Percentiles rank a stretch among this genome's conserved stretches.
Conservation (phyloP, 306 rosid species). For the Mimosa pudica region DNA sequence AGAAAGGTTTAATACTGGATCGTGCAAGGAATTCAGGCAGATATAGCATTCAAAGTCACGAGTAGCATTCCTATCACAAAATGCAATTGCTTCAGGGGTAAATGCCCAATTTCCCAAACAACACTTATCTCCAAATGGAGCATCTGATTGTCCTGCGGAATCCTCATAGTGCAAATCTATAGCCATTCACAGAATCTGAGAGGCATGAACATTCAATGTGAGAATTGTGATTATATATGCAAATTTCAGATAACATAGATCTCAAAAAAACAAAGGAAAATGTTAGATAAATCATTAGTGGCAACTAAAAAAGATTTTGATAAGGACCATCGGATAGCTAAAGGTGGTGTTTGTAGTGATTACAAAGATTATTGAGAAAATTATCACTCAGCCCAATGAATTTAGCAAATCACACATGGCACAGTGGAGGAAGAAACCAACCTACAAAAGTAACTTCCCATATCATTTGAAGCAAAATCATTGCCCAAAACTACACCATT, state of each 20-base stretch:
- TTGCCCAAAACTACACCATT: too few relatives aligned
- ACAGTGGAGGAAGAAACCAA: too few relatives aligned
- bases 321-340: neutral
- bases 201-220: constrained; percentile 7
- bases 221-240: neutral
- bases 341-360: too few relatives aligned
- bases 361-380: too few relatives aligned
- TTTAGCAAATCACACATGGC: too few relatives aligned
- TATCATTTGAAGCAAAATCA: too few relatives aligned
- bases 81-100: constrained; percentile 21
- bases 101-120: constrained; percentile 41
- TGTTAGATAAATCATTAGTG: neutral
- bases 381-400: too few relatives aligned
- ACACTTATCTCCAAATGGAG: constrained; percentile 42
- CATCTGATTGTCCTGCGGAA: constrained; percentile 1
- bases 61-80: constrained; percentile 43
- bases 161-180: constrained; percentile 53
- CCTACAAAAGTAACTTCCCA: too few relatives aligned
- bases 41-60: constrained; percentile 86
- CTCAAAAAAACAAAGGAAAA: neutral
- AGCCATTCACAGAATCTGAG: constrained; percentile 53
- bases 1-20: constrained; percentile 89
- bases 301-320: neutral
- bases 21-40: constrained; percentile 75
- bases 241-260: neutral